phyloP scores from a whole-genome alignment of 768 basidiomycete species.

The Lactarius hengduanensis region DNA sequence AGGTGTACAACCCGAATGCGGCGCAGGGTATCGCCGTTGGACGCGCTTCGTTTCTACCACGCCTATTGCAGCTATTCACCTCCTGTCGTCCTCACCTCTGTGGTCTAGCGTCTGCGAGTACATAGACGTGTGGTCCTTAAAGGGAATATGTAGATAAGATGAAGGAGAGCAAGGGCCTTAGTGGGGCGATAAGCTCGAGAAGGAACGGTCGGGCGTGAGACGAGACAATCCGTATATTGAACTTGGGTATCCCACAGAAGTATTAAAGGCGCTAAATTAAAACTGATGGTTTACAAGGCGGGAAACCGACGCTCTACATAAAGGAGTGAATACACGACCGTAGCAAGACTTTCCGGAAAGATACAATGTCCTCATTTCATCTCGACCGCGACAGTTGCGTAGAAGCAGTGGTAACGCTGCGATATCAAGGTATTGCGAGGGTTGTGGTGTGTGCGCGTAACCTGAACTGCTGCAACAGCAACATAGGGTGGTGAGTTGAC shows the following conservation, averaged over 20 bases:
- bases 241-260: background rate
- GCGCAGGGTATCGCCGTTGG: too few species aligned
- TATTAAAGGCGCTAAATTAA: background rate
- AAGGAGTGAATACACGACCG: background rate
- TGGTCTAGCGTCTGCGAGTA: background rate
- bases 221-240: background rate
- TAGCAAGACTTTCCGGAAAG: background rate
- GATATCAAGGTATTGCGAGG: background rate
- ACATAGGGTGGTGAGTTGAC: background rate
- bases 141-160: too few species aligned
- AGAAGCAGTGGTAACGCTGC: background rate
- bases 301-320: background rate
- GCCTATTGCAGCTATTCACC: background rate
- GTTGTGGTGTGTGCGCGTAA: background rate
- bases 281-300: background rate
- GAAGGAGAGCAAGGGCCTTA: too few species aligned
- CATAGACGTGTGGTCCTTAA: background rate
- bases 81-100: background rate
- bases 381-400: background rate
- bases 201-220: background rate
- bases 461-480: background rate
- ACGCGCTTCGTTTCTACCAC: background rate
- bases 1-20: too few species aligned
- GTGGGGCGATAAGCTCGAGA: too few species aligned
- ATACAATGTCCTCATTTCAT: background rate